These are phyloP conservation scores for Alternaria solani DNA, from an alignment of 2,329 filamentous ascomycete species.

Conservation along the genomic window DNA sequence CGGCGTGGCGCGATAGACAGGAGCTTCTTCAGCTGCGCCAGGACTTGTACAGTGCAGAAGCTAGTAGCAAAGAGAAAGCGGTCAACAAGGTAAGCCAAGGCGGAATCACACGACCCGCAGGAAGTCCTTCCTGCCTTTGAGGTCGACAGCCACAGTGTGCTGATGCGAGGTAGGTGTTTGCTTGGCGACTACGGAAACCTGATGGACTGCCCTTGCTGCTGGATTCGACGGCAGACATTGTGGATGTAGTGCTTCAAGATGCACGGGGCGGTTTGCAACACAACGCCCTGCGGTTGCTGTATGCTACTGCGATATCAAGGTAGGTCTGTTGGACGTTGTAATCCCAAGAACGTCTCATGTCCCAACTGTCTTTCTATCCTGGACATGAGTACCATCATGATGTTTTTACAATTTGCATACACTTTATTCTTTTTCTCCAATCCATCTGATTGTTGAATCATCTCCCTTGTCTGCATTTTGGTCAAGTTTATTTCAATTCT, in stretches of 20 bases:
- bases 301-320: slow-evolving; percentile 78
- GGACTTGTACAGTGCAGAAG: slow-evolving; percentile 65
- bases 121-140: not conserved
- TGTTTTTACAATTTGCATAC: not conserved
- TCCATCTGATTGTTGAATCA: not conserved
- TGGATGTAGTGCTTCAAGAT: slow-evolving; percentile 74
- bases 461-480: not conserved
- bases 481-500: not conserved
- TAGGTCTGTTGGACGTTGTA: slow-evolving; percentile 42
- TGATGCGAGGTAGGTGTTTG: slow-evolving; percentile 41
- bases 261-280: slow-evolving; percentile 55
- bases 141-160: slow-evolving; percentile 11
- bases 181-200: slow-evolving; percentile 43
- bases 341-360: not conserved
- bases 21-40: slow-evolving; percentile 72
- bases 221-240: slow-evolving; percentile 78
- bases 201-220: slow-evolving; percentile 72
- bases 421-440: not conserved
- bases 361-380: not conserved
- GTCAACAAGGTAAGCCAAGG: slow-evolving; percentile 49
- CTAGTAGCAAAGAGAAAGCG: slow-evolving; percentile 45
- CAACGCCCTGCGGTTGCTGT: slow-evolving; percentile 72
- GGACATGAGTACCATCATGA: not conserved
- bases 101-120: not conserved
- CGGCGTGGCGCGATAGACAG: slow-evolving; percentile 67